Percentiles rank a stretch among this genome's conserved stretches.
Evolutionary conservation across 768 basidiomycete genomes (phyloP).

Genomic region (Pleurotus tuoliensis): DNA sequence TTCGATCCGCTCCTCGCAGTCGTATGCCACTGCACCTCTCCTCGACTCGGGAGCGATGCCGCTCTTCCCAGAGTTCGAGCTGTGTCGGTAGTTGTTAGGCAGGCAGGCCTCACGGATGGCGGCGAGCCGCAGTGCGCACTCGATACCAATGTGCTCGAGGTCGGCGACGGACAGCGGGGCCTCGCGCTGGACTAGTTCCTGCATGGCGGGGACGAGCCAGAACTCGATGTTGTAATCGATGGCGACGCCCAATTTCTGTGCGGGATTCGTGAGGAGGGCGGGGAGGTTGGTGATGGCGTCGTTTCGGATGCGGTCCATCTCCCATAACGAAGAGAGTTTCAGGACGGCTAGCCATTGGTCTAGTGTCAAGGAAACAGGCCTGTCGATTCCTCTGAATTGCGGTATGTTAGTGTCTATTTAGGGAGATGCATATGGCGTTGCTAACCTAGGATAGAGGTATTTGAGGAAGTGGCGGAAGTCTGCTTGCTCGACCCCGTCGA

Average conservation of each 20-base stretch:
- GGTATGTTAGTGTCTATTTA: no score
- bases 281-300: constrained; percentile 12
- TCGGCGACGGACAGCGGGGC: constrained; percentile 19
- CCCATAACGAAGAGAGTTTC: constrained; percentile 9
- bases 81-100: neutral
- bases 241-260: constrained; percentile 7
- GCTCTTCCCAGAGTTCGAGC: no score
- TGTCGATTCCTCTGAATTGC: neutral
- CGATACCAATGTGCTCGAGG: constrained; percentile 17
- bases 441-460: constrained; percentile 8
- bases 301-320: constrained; percentile 13
- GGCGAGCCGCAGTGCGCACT: constrained; percentile 15
- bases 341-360: constrained; percentile 7
- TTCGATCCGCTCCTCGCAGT: neutral
- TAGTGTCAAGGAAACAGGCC: neutral
- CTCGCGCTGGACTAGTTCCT: neutral
- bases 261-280: neutral
- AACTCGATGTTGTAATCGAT: constrained; percentile 6
- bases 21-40: neutral
- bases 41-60: no score
- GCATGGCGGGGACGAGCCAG: constrained; percentile 6
- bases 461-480: constrained; percentile 9
- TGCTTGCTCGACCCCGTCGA: constrained; percentile 4
- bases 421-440: no score
- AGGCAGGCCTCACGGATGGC: constrained; percentile 14